phyloP scores from a whole-genome alignment of 2,329 filamentous ascomycete genomes.

The Ascochyta fabae region DNA sequence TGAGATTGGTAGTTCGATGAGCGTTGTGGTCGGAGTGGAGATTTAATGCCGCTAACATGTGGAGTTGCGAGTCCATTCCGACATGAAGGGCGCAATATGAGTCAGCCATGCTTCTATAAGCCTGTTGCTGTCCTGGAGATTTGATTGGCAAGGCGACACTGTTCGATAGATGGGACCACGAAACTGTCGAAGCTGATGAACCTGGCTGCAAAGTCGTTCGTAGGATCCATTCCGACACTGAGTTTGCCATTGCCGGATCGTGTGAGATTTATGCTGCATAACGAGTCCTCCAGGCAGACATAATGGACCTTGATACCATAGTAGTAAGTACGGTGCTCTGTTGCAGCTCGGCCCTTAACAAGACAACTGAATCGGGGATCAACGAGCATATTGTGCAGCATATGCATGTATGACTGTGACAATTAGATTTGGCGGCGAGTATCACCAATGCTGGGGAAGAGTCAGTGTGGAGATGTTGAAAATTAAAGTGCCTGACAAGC shows the following conservation, averaged over 20 bases:
- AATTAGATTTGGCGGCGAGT: not conserved
- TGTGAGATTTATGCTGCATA: not conserved
- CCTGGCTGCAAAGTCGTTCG: not conserved
- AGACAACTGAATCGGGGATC: not conserved
- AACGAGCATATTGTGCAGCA: not conserved
- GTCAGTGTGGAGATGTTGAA: conserved; percentile 1
- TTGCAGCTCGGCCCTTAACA: not conserved
- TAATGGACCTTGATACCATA: not conserved
- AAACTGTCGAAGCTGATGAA: not conserved
- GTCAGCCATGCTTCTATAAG: conserved; percentile 10
- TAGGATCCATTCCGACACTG: not conserved
- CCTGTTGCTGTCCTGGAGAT: not conserved
- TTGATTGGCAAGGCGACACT: not conserved
- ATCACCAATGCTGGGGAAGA: conserved; percentile 3
- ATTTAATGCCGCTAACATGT: conserved; percentile 4
- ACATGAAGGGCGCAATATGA: conserved; percentile 10
- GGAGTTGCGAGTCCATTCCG: conserved; percentile 3
- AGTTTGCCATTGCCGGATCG: not conserved
- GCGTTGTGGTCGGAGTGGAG: conserved; percentile 4
- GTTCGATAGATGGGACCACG: not conserved
- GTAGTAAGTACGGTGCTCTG: not conserved
- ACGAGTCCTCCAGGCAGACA: not conserved
- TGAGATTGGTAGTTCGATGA: not conserved
- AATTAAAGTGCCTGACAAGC: conserved; percentile 2
- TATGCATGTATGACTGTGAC: conserved; percentile 1